These are phyloP conservation scores for Colletotrichum coccodes DNA, from an alignment of 2,329 filamentous ascomycete species.

Conservation along the genomic window DNA sequence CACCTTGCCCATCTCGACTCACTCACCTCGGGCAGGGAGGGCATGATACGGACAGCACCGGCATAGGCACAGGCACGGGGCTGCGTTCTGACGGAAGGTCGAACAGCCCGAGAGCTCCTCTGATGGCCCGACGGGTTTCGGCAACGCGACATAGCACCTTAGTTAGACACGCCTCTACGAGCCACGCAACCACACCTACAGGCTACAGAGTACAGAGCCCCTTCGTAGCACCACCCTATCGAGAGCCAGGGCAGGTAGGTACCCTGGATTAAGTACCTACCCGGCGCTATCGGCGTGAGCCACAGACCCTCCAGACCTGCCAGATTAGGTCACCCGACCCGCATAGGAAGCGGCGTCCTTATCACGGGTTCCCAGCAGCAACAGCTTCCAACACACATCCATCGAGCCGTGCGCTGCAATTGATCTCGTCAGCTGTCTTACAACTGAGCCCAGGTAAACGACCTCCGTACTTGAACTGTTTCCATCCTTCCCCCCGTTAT, in stretches of 20 bases:
- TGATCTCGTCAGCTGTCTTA: constrained; percentile 33
- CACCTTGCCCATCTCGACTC: background rate
- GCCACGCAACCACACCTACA: no score
- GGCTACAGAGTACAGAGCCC: no score
- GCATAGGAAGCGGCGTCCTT: constrained; percentile 26
- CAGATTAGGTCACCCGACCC: constrained; percentile 34
- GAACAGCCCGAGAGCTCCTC: constrained; percentile 13
- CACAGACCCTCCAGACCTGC: constrained; percentile 32
- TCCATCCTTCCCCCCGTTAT: background rate
- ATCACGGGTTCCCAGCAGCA: constrained; percentile 33
- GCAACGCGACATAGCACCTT: constrained; percentile 2
- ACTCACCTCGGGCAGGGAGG: background rate
- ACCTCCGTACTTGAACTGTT: constrained; percentile 13
- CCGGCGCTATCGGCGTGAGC: constrained; percentile 27
- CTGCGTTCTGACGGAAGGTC: background rate
- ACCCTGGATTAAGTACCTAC: background rate
- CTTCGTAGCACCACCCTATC: background rate
- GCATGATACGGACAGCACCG: background rate
- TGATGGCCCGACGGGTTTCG: constrained; percentile 23
- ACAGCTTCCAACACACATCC: constrained; percentile 30
- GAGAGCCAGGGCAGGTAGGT: background rate
- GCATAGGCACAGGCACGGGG: background rate
- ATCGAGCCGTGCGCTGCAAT: constrained; percentile 29
- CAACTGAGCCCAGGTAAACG: constrained; percentile 27
- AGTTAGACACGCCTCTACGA: background rate